These are phyloP conservation scores for Eimeria sp. DNA, from an alignment of 169 alveolate genomes.

Conservation along the genomic window DNA sequence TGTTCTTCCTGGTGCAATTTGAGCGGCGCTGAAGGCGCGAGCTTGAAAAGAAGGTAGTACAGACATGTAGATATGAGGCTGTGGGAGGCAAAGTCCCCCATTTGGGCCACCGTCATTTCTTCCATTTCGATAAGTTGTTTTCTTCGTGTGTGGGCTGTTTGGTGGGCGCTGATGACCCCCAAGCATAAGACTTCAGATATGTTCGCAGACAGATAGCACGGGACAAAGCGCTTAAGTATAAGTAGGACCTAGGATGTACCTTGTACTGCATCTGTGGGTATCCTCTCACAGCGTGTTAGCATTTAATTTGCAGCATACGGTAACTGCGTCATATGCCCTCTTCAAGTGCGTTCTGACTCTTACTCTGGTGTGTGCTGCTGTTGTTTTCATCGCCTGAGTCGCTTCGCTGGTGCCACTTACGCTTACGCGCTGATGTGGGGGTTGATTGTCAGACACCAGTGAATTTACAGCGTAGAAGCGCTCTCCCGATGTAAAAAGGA, in stretches of 20 bases:
- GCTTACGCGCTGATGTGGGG: no score
- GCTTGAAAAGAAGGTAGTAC: not conserved
- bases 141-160: not conserved
- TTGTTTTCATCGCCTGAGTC: no score
- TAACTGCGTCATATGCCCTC: no score
- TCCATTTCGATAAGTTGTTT: not conserved
- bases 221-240: not conserved
- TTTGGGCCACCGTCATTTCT: not conserved
- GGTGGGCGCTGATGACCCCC: not conserved
- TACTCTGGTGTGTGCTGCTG: no score
- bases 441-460: no score
- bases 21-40: not conserved
- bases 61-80: not conserved
- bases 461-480: no score
- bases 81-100: constrained; percentile 15
- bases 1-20: not conserved
- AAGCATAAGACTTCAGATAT: not conserved
- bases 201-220: not conserved
- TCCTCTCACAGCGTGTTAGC: no score
- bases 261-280: not conserved
- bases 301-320: no score
- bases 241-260: no score
- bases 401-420: no score
- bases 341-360: no score
- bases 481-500: no score